Evolutionary conservation across 2,329 filamentous ascomycete genomes (phyloP).

Genomic region (Penicillium sp.): DNA sequence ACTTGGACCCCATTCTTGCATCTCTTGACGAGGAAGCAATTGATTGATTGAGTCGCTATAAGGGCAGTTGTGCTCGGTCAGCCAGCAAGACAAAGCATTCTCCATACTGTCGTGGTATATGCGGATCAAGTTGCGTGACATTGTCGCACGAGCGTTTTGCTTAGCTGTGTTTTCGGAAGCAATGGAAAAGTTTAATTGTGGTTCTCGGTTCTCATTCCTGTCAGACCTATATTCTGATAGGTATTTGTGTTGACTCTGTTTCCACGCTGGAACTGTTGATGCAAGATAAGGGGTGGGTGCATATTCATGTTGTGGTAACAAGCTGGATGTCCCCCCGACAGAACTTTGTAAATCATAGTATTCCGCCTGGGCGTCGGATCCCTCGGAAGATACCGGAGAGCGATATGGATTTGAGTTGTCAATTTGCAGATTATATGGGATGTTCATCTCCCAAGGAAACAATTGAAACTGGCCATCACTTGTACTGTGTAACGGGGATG

Average conservation of each 20-base stretch:
- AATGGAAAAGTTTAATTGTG: background rate
- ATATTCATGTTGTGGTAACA: background rate
- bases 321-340: background rate
- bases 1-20: slow-evolving; percentile 36
- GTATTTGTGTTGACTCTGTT: background rate
- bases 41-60: slow-evolving; percentile 32
- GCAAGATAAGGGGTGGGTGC: background rate
- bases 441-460: background rate
- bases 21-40: slow-evolving; percentile 12
- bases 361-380: background rate
- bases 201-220: background rate
- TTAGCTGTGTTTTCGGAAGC: slow-evolving; percentile 30
- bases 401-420: background rate
- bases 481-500: background rate
- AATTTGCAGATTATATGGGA: background rate
- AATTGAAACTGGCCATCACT: background rate
- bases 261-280: background rate
- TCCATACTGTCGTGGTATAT: slow-evolving; percentile 48
- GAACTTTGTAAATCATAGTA: background rate
- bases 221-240: background rate
- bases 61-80: slow-evolving; percentile 47
- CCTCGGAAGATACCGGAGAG: background rate
- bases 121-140: slow-evolving; percentile 41
- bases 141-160: slow-evolving; percentile 35
- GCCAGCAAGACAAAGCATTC: slow-evolving; percentile 45